Base-by-base conservation (phyloP, 2,329 filamentous ascomycete species). In the Paraconiothyrium brasiliense region DNA sequence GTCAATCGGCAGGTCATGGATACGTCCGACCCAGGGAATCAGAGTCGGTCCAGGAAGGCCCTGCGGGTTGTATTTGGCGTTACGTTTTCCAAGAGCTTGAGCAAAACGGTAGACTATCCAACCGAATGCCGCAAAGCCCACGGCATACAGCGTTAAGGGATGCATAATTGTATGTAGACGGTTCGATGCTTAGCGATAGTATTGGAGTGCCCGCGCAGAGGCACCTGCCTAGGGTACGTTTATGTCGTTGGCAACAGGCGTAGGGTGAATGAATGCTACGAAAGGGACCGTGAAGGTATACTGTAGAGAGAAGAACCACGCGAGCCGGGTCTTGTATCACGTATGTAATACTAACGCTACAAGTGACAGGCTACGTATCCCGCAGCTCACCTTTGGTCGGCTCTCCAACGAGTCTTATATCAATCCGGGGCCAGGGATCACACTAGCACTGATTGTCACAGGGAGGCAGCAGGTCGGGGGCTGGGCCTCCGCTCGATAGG, bases 1-100 rank as follows among this genome's bases (percentile, higher is more conserved):
- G 35, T 77, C 64, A 32, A 76, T 77, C 5, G 75, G 76, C 14
- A 78, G 68, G 51, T 78, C 75, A 58, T 78, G 75, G 46, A 78
- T 69, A 8, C 76, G 73, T 30, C 76, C 76, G 37, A 78, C 37
- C 72, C 73, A 78, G 24, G 76, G 76, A n/a, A 77, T 57, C 48
- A 81, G 67, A 10, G 71, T 69, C 20, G 81, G 81, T 13, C 81
- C 81, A 39, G 81, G 81, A 30, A 79, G 62, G 20, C 76, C 76
- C 51, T 69, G 71, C 49, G 71, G 71, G 56, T 75, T 78, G 66
- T 73, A 73, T 46, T 76, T 76, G 50, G 70, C 71, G 63, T 75
- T 79, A 73, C 79, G 77, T 67, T 71, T 72, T 60, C 67, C 61
- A 65, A 70, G 68, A 46, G 76, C 74, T 56, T 77, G 75, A 54